Evolutionary conservation across 2,329 filamentous ascomycete genomes (phyloP).

Genomic region (Lecanosticta acicola): DNA sequence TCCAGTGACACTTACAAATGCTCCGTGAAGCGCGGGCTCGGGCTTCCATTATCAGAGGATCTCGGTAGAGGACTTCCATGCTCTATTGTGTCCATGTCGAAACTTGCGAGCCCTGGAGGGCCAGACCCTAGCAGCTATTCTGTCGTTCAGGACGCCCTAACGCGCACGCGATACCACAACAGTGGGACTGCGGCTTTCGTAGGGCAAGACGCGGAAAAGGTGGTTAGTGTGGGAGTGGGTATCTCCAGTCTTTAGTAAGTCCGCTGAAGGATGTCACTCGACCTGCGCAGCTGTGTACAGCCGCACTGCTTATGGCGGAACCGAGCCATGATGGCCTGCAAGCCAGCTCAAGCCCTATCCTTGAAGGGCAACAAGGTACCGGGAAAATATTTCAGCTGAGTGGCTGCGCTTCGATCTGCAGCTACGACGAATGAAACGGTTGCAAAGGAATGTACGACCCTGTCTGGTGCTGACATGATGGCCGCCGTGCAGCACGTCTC

Average conservation of each 20-base stretch:
- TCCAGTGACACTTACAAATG: constrained; percentile 22
- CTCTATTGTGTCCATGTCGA: not conserved
- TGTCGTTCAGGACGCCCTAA: not conserved
- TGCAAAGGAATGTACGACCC: not conserved
- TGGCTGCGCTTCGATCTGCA: constrained; percentile 3
- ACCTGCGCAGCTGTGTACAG: constrained; percentile 1
- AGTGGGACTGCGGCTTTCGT: not conserved
- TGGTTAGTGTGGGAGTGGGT: constrained; percentile 2
- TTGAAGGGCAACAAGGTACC: not conserved
- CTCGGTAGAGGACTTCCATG: constrained; percentile 18
- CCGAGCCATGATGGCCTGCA: not conserved
- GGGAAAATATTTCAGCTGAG: constrained; percentile 7
- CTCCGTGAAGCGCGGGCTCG: constrained; percentile 23
- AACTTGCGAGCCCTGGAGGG: not conserved
- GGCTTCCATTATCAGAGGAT: constrained; percentile 15
- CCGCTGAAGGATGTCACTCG: not conserved
- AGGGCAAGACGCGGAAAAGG: constrained; percentile 1
- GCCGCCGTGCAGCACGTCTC: constrained; percentile 1
- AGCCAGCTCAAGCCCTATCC: not conserved
- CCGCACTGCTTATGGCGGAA: constrained; percentile 1
- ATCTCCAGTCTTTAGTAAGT: constrained; percentile 1
- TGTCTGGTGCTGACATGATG: constrained; percentile 5
- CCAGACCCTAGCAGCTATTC: not conserved
- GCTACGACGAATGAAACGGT: constrained; percentile 7
- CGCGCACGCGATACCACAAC: not conserved